Percentiles rank a stretch among this genome's conserved stretches.
Conservation (phyloP, 257 asterid species). For the Gynochthodes officinalis region DNA sequence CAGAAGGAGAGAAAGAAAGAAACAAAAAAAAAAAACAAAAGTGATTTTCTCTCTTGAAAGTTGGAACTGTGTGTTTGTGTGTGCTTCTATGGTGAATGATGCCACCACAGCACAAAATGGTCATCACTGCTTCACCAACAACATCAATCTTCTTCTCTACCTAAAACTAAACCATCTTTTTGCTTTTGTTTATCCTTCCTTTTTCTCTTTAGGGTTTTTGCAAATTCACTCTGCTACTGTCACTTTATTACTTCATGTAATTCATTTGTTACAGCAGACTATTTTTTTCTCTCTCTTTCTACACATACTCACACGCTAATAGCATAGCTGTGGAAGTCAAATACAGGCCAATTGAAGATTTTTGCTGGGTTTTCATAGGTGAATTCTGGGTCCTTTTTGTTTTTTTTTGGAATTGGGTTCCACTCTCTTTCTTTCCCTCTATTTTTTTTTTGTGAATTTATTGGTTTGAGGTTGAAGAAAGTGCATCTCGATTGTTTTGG, state of each 20-base stretch:
- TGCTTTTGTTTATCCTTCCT: slow-evolving; percentile 5
- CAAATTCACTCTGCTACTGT: not conserved
- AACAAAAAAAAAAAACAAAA: not conserved
- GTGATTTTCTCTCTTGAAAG: slow-evolving; percentile 22
- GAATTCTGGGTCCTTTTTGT: slow-evolving; percentile 12
- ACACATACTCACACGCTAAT: not conserved
- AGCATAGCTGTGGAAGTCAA: not conserved
- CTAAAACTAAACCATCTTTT: slow-evolving; percentile 13
- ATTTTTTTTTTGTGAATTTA: not conserved
- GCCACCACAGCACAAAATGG: slow-evolving; percentile 37
- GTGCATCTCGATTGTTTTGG: slow-evolving; percentile 19
- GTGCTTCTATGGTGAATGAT: slow-evolving; percentile 28
- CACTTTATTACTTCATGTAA: slow-evolving; percentile 8
- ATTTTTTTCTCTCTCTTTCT: not conserved
- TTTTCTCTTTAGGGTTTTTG: slow-evolving; percentile 19
- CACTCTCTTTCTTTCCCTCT: not conserved
- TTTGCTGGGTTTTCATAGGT: slow-evolving; percentile 13
- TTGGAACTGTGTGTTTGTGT: slow-evolving; percentile 20
- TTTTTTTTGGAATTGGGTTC: not conserved
- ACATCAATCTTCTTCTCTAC: slow-evolving; percentile 31
- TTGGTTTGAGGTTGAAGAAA: slow-evolving; percentile 7
- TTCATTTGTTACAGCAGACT: slow-evolving; percentile 11
- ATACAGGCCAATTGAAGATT: slow-evolving; percentile 3
- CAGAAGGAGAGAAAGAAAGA: too few species aligned
- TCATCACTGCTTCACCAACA: slow-evolving; percentile 28